Conservation (phyloP, 2,329 filamentous ascomycete genomes). For the Hymenoscyphus repandus region DNA sequence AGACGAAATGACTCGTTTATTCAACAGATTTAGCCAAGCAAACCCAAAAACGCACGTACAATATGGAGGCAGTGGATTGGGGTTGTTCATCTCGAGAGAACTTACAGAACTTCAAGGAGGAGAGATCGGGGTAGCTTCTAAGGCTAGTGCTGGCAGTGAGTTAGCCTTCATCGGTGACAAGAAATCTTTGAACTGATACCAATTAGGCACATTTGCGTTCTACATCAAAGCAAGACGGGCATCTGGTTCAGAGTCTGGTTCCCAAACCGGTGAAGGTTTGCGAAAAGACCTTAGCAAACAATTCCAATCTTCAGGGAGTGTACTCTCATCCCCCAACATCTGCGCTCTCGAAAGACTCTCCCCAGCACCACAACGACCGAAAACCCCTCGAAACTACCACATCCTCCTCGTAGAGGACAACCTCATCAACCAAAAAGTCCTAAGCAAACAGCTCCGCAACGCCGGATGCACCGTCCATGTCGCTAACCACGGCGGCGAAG, state of each 20-base stretch:
- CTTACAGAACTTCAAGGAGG: conserved; percentile 74
- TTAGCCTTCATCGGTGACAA: too few species aligned
- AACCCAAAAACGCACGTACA: conserved; percentile 70
- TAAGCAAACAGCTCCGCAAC: conserved; percentile 45
- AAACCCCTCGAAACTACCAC: conserved; percentile 9
- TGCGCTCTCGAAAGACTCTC: too few species aligned
- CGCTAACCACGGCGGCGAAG: conserved; percentile 58
- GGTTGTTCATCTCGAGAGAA: conserved; percentile 71
- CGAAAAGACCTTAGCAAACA: conserved; percentile 8
- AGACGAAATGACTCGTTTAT: conserved; percentile 70
- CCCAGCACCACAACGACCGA: too few species aligned
- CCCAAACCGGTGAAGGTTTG: conserved; percentile 26
- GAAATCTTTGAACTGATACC: too few species aligned
- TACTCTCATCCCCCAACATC: too few species aligned
- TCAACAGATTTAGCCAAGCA: conserved; percentile 75
- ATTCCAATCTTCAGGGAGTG: neutral
- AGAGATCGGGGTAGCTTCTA: conserved; percentile 72
- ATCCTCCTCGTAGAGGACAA: conserved; percentile 56
- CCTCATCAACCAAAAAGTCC: conserved; percentile 53
- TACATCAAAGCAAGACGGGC: conserved; percentile 50
- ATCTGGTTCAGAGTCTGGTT: conserved; percentile 23
- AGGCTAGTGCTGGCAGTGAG: too few species aligned
- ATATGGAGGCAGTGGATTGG: conserved; percentile 72
- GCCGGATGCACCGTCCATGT: conserved; percentile 54
- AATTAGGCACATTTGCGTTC: too few species aligned